Evolutionary conservation across 2,329 filamentous ascomycete species (phyloP), one percentile per base, ranked within the genome.

Genomic region (Colletotrichum cordylinicola): DNA sequence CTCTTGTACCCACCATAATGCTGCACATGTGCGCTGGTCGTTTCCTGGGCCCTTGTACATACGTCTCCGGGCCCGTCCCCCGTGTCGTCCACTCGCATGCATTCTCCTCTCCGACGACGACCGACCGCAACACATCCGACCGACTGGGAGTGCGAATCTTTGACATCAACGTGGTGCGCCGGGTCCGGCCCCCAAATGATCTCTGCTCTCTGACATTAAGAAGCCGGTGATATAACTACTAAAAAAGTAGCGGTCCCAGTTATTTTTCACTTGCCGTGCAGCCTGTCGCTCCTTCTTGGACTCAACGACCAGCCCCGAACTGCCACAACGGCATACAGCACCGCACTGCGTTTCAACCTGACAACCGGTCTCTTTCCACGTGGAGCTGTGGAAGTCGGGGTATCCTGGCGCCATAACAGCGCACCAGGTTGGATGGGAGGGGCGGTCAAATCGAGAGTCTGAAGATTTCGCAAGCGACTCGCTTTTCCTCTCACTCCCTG

Each of bases 311-410:
- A 31, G 15, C 31, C 39, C 48, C 43, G 43, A 60, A 35, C 52
- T 68, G 66, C 52, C 52, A 58, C 66, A 27, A 60, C 21, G 13
- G 52, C 35, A 35, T 27, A 68, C 52, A 27, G 24, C 55, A 16
- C 15, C 33, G 67, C 71, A 60, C 37, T 43, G 64, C 29, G 60
- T 66, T 71, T 74, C 48, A 37, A 52, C 35, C 35, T 61, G 67
- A 70, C n/a, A 27, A 64, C 24, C 69, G 56, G 52, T 18, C 33
- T 64, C n/a, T 33, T 58, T 58, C 70, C 73, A 75, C 73, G 64
- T 73, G 73, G 70, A 68, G 70, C 43, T 64, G 7, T 33, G 43
- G n/a, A 13, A 35, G 64, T 58, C 24, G 64, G 73, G 73, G 73
- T 43, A 73, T 37, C 73, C 73, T 70, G 16, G 70, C 56, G 43